These are phyloP conservation scores for Tuber aestivum DNA, from an alignment of 495 filamentous ascomycete genomes.

Conservation along the genomic window DNA sequence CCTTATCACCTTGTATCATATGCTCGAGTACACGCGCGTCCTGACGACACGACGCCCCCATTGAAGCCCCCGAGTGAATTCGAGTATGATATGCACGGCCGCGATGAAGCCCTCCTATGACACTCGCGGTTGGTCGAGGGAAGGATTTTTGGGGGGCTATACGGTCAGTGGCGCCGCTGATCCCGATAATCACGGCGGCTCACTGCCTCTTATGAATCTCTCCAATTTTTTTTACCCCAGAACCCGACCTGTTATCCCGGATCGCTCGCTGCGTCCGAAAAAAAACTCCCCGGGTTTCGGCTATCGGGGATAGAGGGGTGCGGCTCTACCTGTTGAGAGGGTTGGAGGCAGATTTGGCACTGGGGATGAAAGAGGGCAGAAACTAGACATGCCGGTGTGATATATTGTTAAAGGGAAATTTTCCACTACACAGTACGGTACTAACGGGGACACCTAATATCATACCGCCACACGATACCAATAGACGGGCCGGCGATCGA, in stretches of 20 bases:
- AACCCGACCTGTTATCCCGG: not conserved
- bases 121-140: too few relatives aligned
- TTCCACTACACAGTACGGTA: not conserved
- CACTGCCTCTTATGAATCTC: not conserved
- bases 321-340: not conserved
- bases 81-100: too few relatives aligned
- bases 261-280: not conserved
- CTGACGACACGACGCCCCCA: too few relatives aligned
- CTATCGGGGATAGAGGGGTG: not conserved
- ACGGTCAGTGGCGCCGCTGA: too few relatives aligned
- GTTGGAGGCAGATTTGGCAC: not conserved
- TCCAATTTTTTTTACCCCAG: not conserved
- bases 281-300: not conserved
- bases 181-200: not conserved
- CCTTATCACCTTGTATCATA: too few relatives aligned
- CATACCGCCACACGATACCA: not conserved
- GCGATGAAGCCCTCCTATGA: too few relatives aligned
- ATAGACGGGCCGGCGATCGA: not conserved
- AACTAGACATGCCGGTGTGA: not conserved
- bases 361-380: not conserved
- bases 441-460: too few relatives aligned
- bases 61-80: too few relatives aligned
- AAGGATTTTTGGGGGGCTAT: not conserved
- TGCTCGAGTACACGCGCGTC: too few relatives aligned
- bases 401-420: too few relatives aligned